These are phyloP conservation scores for Davidsoniella neocaledoniae DNA, from an alignment of 2,329 filamentous ascomycete genomes.

Conservation along the genomic window DNA sequence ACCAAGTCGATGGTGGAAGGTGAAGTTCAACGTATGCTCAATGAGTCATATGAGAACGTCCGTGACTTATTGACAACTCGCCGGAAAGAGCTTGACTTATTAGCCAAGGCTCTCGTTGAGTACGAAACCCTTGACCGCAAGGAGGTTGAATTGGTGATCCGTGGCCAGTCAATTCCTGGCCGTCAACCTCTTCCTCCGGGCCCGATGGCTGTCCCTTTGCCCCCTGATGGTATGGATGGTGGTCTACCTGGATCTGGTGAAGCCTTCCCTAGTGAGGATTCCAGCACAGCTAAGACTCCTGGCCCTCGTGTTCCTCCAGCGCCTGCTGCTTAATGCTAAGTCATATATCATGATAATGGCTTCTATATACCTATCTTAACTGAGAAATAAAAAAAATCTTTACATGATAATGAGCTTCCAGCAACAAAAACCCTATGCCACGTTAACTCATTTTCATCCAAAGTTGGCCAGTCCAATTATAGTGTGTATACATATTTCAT, in stretches of 20 bases:
- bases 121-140: constrained; percentile 84
- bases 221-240: constrained; percentile 8
- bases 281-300: constrained; percentile 6
- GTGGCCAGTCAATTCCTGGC: constrained; percentile 61
- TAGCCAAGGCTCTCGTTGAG: constrained; percentile 79
- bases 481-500: too few species aligned
- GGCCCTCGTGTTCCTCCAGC: constrained; percentile 7
- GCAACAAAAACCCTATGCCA: too few species aligned
- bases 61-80: constrained; percentile 53
- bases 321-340: constrained; percentile 3
- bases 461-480: too few species aligned
- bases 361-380: too few species aligned
- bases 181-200: constrained; percentile 36
- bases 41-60: constrained; percentile 65
- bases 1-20: constrained; percentile 75
- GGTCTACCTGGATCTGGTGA: constrained; percentile 10
- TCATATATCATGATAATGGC: too few species aligned
- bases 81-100: constrained; percentile 68
- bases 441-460: too few species aligned
- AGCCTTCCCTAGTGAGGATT: constrained; percentile 8
- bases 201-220: constrained; percentile 37
- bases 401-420: too few species aligned
- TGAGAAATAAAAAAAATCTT: too few species aligned
- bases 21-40: constrained; percentile 72
- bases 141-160: constrained; percentile 81